Evolutionary conservation across 2,329 filamentous ascomycete genomes (phyloP).

Genomic region (Alternaria incomplexa): DNA sequence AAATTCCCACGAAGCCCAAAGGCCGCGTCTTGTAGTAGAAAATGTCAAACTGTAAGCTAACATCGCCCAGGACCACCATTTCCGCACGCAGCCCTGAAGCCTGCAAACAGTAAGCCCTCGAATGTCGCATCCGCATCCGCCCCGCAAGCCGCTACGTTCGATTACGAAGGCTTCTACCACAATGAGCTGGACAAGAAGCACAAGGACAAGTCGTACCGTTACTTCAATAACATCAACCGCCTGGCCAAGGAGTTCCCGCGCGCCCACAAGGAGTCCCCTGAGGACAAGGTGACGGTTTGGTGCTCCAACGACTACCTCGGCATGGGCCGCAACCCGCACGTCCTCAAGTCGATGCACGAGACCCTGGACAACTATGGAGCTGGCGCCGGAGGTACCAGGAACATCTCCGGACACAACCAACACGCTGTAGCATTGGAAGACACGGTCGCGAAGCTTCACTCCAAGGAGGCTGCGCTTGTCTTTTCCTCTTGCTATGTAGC

Average conservation of each 20-base stretch:
- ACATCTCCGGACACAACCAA: conserved; percentile 97
- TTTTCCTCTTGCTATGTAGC: conserved; percentile 99
- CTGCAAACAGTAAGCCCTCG: conserved; percentile 25
- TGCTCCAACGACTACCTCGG: conserved; percentile 99
- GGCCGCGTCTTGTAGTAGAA: neutral
- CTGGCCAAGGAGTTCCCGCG: conserved; percentile 94
- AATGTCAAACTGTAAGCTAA: conserved; percentile 9
- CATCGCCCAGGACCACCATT: conserved; percentile 35
- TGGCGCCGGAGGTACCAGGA: conserved; percentile 92
- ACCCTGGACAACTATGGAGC: conserved; percentile 94
- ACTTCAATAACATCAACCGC: conserved; percentile 99
- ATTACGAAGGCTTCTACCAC: conserved; percentile 90
- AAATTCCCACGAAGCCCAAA: neutral
- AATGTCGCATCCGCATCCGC: conserved; percentile 54
- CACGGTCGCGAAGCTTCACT: conserved; percentile 84
- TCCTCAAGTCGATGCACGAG: conserved; percentile 90
- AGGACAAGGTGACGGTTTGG: conserved; percentile 95
- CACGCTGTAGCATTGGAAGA: conserved; percentile 86
- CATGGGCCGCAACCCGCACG: conserved; percentile 90
- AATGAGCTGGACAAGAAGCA: conserved; percentile 96
- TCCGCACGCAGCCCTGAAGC: conserved; percentile 35
- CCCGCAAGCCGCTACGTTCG: conserved; percentile 68
- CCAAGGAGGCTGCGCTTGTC: conserved; percentile 89
- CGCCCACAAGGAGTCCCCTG: conserved; percentile 83
- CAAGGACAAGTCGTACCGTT: conserved; percentile 99